These are phyloP conservation scores for Tetratostichococcus sp. DNA, from an alignment of 139 green algal genomes.

Conservation along the genomic window DNA sequence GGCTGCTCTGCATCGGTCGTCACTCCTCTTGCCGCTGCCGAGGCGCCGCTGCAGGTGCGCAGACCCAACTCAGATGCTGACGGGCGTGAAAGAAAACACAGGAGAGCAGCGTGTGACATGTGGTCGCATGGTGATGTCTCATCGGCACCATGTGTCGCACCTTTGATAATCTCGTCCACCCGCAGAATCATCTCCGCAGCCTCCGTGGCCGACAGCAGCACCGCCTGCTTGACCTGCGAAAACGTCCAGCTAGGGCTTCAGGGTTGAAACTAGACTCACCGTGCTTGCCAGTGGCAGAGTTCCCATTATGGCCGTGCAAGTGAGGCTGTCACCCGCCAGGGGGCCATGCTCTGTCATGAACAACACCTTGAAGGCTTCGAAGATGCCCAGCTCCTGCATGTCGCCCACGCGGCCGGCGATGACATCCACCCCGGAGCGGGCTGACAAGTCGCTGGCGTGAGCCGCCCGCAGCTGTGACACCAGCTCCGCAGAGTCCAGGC, in stretches of 20 bases:
- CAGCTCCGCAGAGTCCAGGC: slow-evolving; percentile 79
- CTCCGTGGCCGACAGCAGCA: slow-evolving; percentile 91
- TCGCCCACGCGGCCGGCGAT: slow-evolving; percentile 57
- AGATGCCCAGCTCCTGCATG: slow-evolving; percentile 75
- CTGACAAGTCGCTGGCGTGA: slow-evolving; percentile 45
- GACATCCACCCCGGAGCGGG: slow-evolving; percentile 76
- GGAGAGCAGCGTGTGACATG: too few species aligned
- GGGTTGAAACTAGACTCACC: too few species aligned
- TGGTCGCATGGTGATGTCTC: too few species aligned
- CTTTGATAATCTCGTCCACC: slow-evolving; percentile 98
- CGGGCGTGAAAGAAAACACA: too few species aligned
- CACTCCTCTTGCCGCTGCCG: neutral
- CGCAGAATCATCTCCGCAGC: slow-evolving; percentile 97
- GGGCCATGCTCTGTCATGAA: too few species aligned
- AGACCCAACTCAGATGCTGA: too few species aligned
- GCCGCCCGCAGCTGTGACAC: slow-evolving; percentile 79
- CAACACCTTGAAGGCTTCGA: slow-evolving; percentile 69
- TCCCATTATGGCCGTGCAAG: too few species aligned
- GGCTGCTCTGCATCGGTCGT: neutral
- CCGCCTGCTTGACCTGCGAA: slow-evolving; percentile 61
- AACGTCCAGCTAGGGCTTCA: too few species aligned
- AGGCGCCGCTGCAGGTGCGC: neutral
- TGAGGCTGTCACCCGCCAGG: too few species aligned
- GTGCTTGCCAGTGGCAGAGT: too few species aligned
- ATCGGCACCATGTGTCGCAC: too few species aligned